Percentiles rank a stretch among this genome's conserved stretches.
Conservation (phyloP, 148 eudicot species). For the Gaultheria prostrata region DNA sequence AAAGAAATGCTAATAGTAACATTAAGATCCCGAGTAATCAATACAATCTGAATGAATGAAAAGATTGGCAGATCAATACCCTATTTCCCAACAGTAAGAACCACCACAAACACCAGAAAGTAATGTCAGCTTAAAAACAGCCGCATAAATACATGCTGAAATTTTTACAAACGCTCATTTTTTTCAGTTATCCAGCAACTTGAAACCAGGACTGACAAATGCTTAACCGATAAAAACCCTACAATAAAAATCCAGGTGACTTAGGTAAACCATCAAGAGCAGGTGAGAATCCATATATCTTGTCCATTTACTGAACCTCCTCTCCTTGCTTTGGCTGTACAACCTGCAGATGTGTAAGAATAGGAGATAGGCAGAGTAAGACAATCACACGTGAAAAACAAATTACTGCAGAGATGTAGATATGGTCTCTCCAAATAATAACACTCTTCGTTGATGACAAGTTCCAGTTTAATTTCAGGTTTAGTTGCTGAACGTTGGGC, state of each 20-base stretch:
- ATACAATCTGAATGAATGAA: neutral
- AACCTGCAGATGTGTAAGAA: neutral
- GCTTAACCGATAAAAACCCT: neutral
- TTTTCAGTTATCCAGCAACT: conserved; percentile 4
- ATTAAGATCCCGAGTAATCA: neutral
- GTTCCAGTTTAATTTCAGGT: neutral
- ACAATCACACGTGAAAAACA: neutral
- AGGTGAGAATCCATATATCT: neutral
- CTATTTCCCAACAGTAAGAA: neutral
- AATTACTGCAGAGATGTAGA: neutral
- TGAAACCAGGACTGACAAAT: neutral
- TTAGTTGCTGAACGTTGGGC: neutral
- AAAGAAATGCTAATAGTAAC: neutral
- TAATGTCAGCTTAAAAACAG: conserved; percentile 1
- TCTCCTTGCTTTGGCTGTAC: conserved; percentile 13
- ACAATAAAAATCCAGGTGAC: neutral
- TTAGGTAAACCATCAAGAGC: neutral
- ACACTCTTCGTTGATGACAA: neutral
- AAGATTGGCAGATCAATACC: neutral
- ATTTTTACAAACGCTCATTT: conserved; percentile 12
- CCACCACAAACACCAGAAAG: neutral
- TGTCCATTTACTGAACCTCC: neutral
- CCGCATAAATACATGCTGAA: neutral
- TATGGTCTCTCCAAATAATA: conserved; percentile 3
- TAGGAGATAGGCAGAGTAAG: neutral